These are phyloP conservation scores for Cyclotella sp. DNA, from an alignment of 108 stramenopile genomes.

Conservation along the genomic window DNA sequence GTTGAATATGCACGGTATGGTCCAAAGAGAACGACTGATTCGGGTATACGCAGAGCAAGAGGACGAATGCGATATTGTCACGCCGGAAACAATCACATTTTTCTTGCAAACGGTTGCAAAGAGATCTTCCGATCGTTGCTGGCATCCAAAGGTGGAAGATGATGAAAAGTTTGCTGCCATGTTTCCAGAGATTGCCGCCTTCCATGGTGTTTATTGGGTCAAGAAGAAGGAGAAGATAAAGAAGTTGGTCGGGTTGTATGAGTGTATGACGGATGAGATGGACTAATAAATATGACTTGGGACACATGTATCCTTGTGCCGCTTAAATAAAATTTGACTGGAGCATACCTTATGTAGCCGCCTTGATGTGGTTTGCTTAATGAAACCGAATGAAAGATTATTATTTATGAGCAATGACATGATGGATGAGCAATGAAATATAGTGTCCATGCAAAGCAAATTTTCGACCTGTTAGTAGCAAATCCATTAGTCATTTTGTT, in stretches of 20 bases:
- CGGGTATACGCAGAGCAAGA: slow-evolving; percentile 38
- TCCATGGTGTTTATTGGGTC: slow-evolving; percentile 76
- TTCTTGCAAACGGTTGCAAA: slow-evolving; percentile 72
- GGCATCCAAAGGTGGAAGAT: slow-evolving; percentile 76
- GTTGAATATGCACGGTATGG: slow-evolving; percentile 69
- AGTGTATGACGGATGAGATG: slow-evolving; percentile 12
- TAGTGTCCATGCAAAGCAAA: no score
- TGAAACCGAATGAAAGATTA: no score
- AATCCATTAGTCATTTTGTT: no score
- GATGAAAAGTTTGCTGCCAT: slow-evolving; percentile 58
- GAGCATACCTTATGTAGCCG: no score
- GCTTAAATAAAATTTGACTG: no score
- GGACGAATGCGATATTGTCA: slow-evolving; percentile 27
- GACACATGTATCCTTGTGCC: no score
- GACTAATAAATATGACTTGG: no score
- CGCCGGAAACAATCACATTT: slow-evolving; percentile 57
- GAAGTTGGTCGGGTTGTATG: slow-evolving; percentile 44
- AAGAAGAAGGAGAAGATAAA: slow-evolving; percentile 60
- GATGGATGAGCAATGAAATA: no score
- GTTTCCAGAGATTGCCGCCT: slow-evolving; percentile 56
- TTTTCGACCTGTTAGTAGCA: no score
- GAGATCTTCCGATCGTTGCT: slow-evolving; percentile 49
- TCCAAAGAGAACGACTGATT: slow-evolving; percentile 67
- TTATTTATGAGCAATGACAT: no score
- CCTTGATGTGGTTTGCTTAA: no score